These are phyloP conservation scores for Phytophthora uliginosa DNA, from an alignment of 352 stramenopile species.

Conservation along the genomic window DNA sequence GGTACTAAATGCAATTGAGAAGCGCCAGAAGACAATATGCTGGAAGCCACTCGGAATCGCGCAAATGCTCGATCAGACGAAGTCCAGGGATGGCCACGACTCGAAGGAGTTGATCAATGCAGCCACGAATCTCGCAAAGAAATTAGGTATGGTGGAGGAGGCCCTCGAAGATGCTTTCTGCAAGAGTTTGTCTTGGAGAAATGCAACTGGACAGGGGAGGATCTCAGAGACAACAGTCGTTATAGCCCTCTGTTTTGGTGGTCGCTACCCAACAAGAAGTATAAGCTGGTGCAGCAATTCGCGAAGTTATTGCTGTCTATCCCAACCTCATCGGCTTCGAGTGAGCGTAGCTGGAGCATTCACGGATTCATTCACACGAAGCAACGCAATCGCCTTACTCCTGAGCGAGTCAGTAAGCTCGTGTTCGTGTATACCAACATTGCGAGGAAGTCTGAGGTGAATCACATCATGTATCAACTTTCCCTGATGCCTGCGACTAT, in stretches of 20 bases:
- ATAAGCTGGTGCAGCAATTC: conserved; percentile 7
- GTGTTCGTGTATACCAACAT: conserved; percentile 34
- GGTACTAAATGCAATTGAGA: no score
- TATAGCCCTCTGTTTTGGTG: conserved; percentile 22
- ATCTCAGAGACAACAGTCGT: no score
- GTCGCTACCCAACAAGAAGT: not conserved
- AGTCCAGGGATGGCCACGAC: no score
- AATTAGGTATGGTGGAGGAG: no score
- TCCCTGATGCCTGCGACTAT: conserved; percentile 12
- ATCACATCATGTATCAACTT: conserved; percentile 28
- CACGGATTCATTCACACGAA: conserved; percentile 25
- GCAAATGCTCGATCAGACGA: no score
- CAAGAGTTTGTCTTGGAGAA: no score
- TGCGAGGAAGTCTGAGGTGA: not conserved
- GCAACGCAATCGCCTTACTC: conserved; percentile 14
- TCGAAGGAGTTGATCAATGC: no score
- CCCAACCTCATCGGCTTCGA: conserved; percentile 28
- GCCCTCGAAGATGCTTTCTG: no score
- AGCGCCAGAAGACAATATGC: no score
- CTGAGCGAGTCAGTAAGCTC: conserved; percentile 25
- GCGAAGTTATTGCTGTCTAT: conserved; percentile 18
- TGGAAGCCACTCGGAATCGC: no score
- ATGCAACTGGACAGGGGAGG: no score
- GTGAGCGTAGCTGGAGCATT: conserved; percentile 31
- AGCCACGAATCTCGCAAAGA: no score